Evolutionary conservation across 169 alveolate genomes (phyloP).

Genomic region (Plasmodium vivax): DNA sequence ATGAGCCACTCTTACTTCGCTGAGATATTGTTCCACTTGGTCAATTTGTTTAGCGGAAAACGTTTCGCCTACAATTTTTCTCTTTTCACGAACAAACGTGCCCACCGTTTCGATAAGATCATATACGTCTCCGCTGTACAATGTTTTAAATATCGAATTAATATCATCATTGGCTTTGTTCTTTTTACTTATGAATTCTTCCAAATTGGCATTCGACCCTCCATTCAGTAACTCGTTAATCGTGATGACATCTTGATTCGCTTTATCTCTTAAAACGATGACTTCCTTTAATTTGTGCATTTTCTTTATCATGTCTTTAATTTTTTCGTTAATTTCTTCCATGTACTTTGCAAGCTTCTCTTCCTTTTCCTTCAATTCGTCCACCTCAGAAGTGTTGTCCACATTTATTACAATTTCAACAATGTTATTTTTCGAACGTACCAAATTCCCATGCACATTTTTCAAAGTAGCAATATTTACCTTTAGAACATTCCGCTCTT

Average conservation of each 20-base stretch:
- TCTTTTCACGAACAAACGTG: background rate
- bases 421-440: background rate
- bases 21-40: background rate
- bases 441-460: background rate
- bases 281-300: constrained; percentile 6
- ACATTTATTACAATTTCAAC: background rate
- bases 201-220: background rate
- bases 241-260: background rate
- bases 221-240: constrained; percentile 11
- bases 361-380: background rate
- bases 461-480: background rate
- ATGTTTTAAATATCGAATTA: constrained; percentile 4
- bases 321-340: constrained; percentile 10
- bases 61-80: background rate
- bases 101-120: constrained; percentile 10
- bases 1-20: background rate
- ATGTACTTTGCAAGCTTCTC: background rate
- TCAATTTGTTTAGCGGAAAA: background rate
- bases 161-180: background rate
- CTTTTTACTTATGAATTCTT: background rate
- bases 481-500: background rate
- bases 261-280: constrained; percentile 16
- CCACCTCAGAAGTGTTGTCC: background rate
- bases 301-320: constrained; percentile 10
- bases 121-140: background rate